Evolutionary conservation across 768 basidiomycete species (phyloP), one percentile per base, ranked within the genome.

Genomic region (Myochromella boudieri): DNA sequence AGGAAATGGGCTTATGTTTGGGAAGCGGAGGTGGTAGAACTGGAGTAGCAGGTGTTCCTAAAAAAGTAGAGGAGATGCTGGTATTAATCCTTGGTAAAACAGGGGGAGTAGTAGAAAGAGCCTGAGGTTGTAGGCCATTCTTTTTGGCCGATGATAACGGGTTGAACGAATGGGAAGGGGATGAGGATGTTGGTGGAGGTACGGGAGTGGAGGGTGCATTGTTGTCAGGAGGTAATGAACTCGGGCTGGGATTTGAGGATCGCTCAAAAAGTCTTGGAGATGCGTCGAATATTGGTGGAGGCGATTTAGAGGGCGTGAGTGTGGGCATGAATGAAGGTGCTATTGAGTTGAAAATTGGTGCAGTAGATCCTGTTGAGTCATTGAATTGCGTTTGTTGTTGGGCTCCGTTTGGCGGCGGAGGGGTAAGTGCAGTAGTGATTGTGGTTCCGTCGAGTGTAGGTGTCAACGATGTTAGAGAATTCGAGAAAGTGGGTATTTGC

Each of bases 1-100:
- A 63, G 6, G 78, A 74, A 27, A 80, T 73, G 5, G 71, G 74
- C 44, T 68, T 66, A 6, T 61, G 61, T 52, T 62, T 70, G 6
- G 62, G 54, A 9, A 73, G 58, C 6, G 66, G 68, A 8, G 78
- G 76, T 4, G 75, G 72, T 12, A 57, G 49, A 27, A 46, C 51
- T 1, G 75, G 70, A 14, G 57, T 46, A 20, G 39, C 17, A 22
- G 36, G 46, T 27, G 14, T 44, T 29, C 51, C 27, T 6, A 37
- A 27, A 24, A 53, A 36, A 20, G 33, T 59, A 8, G 53, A 33
- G 11, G 33, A 44, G 12, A 58, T 53, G 15, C 54, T 46, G 1
- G 64, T 65, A 32, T 58, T 54, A 31, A 64, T 58, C 28, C 58
- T 58, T 6, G 58, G 56, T 27, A 61, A 43, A 6, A 56, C 39